Base-by-base conservation (phyloP, 139 green algal genomes). In the Pedinophyceae sp. region DNA sequence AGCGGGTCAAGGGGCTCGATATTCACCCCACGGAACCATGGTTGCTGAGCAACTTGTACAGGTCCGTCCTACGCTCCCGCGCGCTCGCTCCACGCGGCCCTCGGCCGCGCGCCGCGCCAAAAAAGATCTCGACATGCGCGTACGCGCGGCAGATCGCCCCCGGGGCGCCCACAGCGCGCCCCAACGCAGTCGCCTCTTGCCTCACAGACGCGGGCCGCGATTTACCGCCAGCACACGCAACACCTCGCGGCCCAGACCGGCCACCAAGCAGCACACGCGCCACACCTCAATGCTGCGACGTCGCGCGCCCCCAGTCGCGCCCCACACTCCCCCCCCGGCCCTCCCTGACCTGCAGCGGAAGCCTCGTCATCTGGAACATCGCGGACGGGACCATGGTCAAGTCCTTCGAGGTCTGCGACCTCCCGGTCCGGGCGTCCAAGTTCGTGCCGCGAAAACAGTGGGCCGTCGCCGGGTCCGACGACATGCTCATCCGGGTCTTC, bases 1-100 rank as follows among this genome's bases (percentile, higher is more conserved):
- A 99, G 52, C 73, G 92, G 5, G 86, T 99, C 23, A 99, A 99
- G 65, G 85, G 87, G 38, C 84, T 99, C 5, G 92, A 99, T 65
- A 62, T 99, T 6, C 92, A 99, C 57, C 92, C 92, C 2, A 95
- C 88, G 30, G 92, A 99, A 67, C 92, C 92, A 61, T 99, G 92
- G 87, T 62, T 98, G 22, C 70, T 98, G 18, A 74, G 84, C 6
- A 97, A 88, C 57, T 54, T 98, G 41, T 98, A 98, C 79, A 98
- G 92, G 19, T 25, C 45, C 45, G 18, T 16, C 38, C 16, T 13
- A 45, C 38, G 38, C 38, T 16, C 38, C 38, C 13, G 38, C 13
- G 38, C 13, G 13, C 38, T 13, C 38, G 38, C n/a, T n/a, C n/a
- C n/a, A n/a, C n/a, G n/a, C n/a, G n/a, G n/a, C n/a, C n/a, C n/a